These are phyloP conservation scores for Candida dajiaensis DNA, from an alignment of 805 yeast genomes.

Conservation along the genomic window DNA sequence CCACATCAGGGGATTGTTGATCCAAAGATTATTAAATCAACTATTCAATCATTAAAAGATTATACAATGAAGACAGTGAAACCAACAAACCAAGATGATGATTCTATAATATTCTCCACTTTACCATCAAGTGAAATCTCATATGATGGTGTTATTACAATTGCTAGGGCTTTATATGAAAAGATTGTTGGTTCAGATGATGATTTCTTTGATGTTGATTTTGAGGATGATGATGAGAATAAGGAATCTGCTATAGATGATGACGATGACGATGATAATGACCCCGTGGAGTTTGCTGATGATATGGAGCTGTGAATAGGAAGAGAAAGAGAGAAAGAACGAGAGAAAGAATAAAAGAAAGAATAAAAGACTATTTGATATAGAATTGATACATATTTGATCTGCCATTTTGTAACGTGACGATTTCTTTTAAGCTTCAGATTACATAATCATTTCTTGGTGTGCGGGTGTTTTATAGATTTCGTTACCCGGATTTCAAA, in stretches of 20 bases:
- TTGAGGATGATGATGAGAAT: conserved; percentile 75
- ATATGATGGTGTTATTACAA: conserved; percentile 85
- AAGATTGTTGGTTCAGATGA: conserved; percentile 88
- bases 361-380: background rate
- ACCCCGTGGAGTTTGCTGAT: conserved; percentile 35
- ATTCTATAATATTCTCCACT: conserved; percentile 38
- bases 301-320: conserved; percentile 26
- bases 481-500: no score
- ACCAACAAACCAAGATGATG: background rate
- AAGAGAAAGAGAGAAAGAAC: no score
- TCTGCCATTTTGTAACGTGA: background rate
- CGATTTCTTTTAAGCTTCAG: background rate
- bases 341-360: no score
- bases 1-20: conserved; percentile 51
- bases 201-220: conserved; percentile 93
- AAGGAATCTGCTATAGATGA: conserved; percentile 16
- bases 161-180: conserved; percentile 68
- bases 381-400: background rate
- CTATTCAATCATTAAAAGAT: conserved; percentile 13
- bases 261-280: conserved; percentile 20
- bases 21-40: conserved; percentile 33
- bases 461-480: no score
- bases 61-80: background rate
- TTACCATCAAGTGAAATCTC: conserved; percentile 84
- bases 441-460: background rate